Evolutionary conservation across 306 rosid genomes (phyloP).

Genomic region (Sindora glabra): DNA sequence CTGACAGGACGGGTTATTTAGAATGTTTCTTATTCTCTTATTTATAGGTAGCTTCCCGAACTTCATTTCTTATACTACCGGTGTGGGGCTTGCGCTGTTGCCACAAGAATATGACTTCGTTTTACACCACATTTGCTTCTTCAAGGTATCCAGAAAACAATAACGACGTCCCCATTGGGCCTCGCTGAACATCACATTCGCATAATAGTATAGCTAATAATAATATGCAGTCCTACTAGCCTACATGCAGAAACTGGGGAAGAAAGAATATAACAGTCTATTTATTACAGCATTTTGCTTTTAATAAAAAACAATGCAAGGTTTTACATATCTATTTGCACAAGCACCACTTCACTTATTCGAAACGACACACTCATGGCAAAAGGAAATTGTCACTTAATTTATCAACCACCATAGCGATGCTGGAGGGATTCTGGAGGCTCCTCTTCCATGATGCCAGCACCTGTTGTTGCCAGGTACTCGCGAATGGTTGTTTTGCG

Average conservation of each 20-base stretch:
- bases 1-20: constrained; percentile 48
- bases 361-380: not conserved
- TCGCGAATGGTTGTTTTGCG: constrained; percentile 74
- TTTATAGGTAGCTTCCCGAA: not conserved
- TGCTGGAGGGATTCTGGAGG: constrained; percentile 80
- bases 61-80: not conserved
- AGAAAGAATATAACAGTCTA: too few relatives aligned
- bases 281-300: too few relatives aligned
- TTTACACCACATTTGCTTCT: too few relatives aligned
- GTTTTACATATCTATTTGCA: too few relatives aligned
- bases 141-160: too few relatives aligned
- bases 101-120: too few relatives aligned
- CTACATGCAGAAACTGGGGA: too few relatives aligned
- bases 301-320: too few relatives aligned
- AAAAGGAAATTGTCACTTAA: not conserved
- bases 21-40: accelerated
- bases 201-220: too few relatives aligned
- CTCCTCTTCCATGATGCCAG: constrained; percentile 92
- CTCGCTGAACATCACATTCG: too few relatives aligned
- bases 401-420: constrained; percentile 78
- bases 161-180: too few relatives aligned
- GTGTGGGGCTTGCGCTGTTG: constrained; percentile 25
- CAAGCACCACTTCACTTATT: not conserved
- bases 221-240: too few relatives aligned
- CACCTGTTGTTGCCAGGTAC: constrained; percentile 62